Evolutionary conservation across 495 filamentous ascomycete genomes (phyloP), one percentile per base, ranked within the genome.

Genomic region (Neurospora africana): DNA sequence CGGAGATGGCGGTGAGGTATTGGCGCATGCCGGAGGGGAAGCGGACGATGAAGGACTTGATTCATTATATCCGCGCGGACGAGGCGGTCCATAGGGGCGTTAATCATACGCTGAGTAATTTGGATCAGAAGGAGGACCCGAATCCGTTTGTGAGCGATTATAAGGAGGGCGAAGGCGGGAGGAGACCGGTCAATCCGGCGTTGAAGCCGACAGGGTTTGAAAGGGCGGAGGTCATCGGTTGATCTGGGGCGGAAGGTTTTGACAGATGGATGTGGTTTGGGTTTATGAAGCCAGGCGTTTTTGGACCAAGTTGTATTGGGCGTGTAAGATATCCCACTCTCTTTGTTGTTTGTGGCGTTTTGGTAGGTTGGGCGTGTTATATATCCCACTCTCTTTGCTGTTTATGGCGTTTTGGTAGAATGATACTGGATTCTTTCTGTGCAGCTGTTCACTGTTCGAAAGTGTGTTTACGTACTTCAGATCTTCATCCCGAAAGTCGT

Each of bases 1-100:
- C 95, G 11, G 91, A 96, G 71, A 92, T 99, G 71, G 96, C 95
- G 0, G 83, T 97, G 21, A 82, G 85, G 47, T 99, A 99, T 81
- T 99, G 94, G 92, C 87, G 91, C 35, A 96, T 99, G 90, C 93
- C 94, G 1, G 93, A 97, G 79, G 91, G 87, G 3, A 86, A 90
- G 70, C 86, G 91, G 33, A 91, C 89, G 9, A 97, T 99, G 91
- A 87, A 84, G 72, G 93, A 98, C 79, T 82, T 98, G 68, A 83
- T 99, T 76, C 79, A 92, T 41, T 97, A 98, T 75, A 89, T 99
- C 72, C 88, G 96, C 6, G 80, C 80, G 1, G 95, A 99, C 78
- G 95, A 99, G 82, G 92, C 93, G n/a, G 95, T 95, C 81, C 95
- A 99, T 79, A 86, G 95, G 21, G 96, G 98, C 80, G 96, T 98